Conservation (phyloP, 257 asterid species). For the Penstemon barbatus region DNA sequence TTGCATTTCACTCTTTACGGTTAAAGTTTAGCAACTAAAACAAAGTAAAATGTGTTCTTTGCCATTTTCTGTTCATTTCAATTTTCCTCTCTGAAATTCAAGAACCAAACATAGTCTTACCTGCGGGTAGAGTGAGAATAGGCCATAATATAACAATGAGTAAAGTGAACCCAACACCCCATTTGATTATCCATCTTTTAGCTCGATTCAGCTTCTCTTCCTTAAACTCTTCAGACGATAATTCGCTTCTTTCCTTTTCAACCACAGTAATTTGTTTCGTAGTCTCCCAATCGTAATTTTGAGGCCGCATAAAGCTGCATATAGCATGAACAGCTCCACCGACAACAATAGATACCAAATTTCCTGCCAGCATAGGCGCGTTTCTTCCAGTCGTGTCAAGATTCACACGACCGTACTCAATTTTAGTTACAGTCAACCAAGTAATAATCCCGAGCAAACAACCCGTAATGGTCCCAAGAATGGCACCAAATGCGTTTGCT, state of each 20-base stretch:
- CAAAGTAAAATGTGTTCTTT: too few species aligned
- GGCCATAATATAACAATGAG: slow-evolving; percentile 82
- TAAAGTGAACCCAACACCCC: slow-evolving; percentile 83
- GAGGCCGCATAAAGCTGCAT: slow-evolving; percentile 75
- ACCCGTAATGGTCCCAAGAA: slow-evolving; percentile 68
- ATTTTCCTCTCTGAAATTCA: too few species aligned
- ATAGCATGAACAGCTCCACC: slow-evolving; percentile 78
- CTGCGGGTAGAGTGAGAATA: slow-evolving; percentile 82
- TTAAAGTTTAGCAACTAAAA: too few species aligned
- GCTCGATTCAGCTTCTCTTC: slow-evolving; percentile 68
- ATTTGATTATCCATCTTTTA: slow-evolving; percentile 74
- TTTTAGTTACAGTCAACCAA: slow-evolving; percentile 73
- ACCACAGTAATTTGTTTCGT: slow-evolving; percentile 77
- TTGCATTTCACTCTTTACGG: too few species aligned
- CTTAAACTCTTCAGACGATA: slow-evolving; percentile 58
- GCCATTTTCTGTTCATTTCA: too few species aligned
- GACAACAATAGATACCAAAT: slow-evolving; percentile 73
- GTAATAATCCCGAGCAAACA: slow-evolving; percentile 76
- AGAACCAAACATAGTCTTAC: slow-evolving; percentile 33
- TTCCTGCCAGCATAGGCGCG: slow-evolving; percentile 93
- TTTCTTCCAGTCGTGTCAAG: slow-evolving; percentile 91
- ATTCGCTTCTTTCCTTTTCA: slow-evolving; percentile 67
- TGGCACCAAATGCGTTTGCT: slow-evolving; percentile 79
- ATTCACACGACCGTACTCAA: slow-evolving; percentile 72
- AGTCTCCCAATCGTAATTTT: slow-evolving; percentile 78